Evolutionary conservation across 257 asterid genomes (phyloP).

Genomic region (Nyctanthes arbortristis): DNA sequence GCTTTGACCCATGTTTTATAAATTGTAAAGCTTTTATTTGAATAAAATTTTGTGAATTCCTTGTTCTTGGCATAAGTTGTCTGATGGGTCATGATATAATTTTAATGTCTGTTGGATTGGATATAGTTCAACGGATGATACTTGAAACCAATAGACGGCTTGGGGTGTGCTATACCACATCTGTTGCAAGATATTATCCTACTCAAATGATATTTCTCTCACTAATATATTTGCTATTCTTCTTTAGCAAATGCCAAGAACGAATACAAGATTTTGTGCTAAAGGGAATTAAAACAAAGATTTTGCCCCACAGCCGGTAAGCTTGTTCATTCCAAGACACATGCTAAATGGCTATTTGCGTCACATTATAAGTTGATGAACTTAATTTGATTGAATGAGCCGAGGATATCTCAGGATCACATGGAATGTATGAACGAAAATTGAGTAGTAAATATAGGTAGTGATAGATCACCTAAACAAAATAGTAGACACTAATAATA

Average conservation of each 20-base stretch:
- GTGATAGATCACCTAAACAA: too few relatives aligned
- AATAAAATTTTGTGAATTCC: too few relatives aligned
- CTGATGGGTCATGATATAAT: background rate
- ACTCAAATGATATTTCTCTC: constrained; percentile 14
- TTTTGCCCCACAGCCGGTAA: constrained; percentile 55
- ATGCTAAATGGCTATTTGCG: too few relatives aligned
- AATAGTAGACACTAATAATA: too few relatives aligned
- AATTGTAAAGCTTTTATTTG: background rate
- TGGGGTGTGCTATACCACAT: constrained; percentile 33
- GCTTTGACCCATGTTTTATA: background rate
- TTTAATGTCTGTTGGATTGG: constrained; percentile 48
- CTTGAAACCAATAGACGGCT: constrained; percentile 46
- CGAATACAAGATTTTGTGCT: constrained; percentile 41
- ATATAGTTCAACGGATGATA: constrained; percentile 47
- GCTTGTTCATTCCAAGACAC: constrained; percentile 24
- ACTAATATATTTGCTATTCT: constrained; percentile 23
- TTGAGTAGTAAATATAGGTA: too few relatives aligned
- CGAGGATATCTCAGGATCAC: too few relatives aligned
- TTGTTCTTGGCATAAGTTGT: too few relatives aligned
- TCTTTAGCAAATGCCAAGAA: constrained; percentile 42
- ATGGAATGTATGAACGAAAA: too few relatives aligned
- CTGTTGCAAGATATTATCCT: constrained; percentile 1
- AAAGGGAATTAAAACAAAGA: constrained; percentile 33
- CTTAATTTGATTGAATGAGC: too few relatives aligned
- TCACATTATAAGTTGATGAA: too few relatives aligned